Evolutionary conservation across 257 asterid genomes (phyloP).

Genomic region (Plantago major): DNA sequence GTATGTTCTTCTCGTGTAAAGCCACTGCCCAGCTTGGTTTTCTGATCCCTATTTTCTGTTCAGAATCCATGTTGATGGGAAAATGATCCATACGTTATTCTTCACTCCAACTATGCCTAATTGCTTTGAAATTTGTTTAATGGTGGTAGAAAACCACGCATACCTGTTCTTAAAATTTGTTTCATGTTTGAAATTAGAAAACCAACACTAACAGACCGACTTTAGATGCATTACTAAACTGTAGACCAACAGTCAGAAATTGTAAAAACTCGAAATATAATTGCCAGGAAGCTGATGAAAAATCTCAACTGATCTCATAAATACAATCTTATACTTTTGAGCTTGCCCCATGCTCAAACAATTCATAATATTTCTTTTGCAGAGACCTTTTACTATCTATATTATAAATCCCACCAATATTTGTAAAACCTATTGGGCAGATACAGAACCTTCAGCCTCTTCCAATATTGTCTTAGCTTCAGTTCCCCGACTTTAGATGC

Average conservation of each 20-base stretch:
- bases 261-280: not conserved
- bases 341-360: conserved; percentile 8
- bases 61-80: not conserved
- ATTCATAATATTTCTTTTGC: not conserved
- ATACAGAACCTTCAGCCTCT: conserved; percentile 34
- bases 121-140: too few relatives aligned
- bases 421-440: conserved; percentile 15
- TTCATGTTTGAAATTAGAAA: too few relatives aligned
- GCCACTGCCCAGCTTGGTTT: conserved; percentile 14
- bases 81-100: not conserved
- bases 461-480: conserved; percentile 55
- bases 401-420: not conserved
- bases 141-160: too few relatives aligned
- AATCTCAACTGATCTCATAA: conserved; percentile 1
- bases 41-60: conserved; percentile 13
- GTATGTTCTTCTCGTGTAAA: conserved; percentile 1
- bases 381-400: conserved; percentile 15
- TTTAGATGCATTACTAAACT: too few relatives aligned
- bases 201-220: too few relatives aligned
- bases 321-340: conserved; percentile 9
- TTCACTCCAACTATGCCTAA: too few relatives aligned
- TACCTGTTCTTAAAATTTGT: too few relatives aligned
- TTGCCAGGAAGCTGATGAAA: not conserved
- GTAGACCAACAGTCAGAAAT: too few relatives aligned
- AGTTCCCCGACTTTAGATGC: too few relatives aligned